phyloP scores from a whole-genome alignment of 495 filamentous ascomycete genomes.

The Penicillium silybi region DNA sequence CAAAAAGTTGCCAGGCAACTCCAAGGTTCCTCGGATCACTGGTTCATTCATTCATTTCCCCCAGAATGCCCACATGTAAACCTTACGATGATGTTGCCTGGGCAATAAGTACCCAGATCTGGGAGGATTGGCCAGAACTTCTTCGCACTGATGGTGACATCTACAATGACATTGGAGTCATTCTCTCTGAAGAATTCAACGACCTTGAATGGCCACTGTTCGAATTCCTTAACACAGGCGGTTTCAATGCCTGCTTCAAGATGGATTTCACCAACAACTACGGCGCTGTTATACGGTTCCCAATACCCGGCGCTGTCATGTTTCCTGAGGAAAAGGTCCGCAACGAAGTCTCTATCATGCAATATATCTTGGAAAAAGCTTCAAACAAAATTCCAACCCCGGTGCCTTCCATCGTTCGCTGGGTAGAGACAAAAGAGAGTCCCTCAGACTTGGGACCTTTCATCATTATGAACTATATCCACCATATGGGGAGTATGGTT shows the following conservation, averaged over 20 bases:
- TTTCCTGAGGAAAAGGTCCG: constrained; percentile 35
- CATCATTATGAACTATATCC: constrained; percentile 47
- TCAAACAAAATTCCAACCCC: constrained; percentile 23
- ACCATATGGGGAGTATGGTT: constrained; percentile 20
- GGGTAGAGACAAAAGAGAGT: constrained; percentile 30
- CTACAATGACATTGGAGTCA: constrained; percentile 20
- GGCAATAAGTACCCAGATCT: constrained; percentile 21
- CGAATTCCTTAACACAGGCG: constrained; percentile 14
- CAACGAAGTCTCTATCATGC: constrained; percentile 38
- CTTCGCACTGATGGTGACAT: constrained; percentile 13
- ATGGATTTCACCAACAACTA: constrained; percentile 17
- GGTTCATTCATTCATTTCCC: background rate
- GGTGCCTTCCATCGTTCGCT: constrained; percentile 36
- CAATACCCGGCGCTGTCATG: constrained; percentile 12
- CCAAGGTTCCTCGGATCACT: background rate
- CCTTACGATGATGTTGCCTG: constrained; percentile 26
- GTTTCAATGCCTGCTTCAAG: constrained; percentile 21
- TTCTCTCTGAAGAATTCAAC: constrained; percentile 16
- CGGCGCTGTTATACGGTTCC: constrained; percentile 1
- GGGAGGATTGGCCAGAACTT: constrained; percentile 13
- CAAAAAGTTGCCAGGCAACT: background rate
- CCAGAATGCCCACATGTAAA: background rate
- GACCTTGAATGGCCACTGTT: constrained; percentile 16
- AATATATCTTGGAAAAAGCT: constrained; percentile 31
- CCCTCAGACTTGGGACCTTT: constrained; percentile 38